These are phyloP conservation scores for Curvularia hawaiiensis DNA, from an alignment of 2,329 filamentous ascomycete species.

Conservation along the genomic window DNA sequence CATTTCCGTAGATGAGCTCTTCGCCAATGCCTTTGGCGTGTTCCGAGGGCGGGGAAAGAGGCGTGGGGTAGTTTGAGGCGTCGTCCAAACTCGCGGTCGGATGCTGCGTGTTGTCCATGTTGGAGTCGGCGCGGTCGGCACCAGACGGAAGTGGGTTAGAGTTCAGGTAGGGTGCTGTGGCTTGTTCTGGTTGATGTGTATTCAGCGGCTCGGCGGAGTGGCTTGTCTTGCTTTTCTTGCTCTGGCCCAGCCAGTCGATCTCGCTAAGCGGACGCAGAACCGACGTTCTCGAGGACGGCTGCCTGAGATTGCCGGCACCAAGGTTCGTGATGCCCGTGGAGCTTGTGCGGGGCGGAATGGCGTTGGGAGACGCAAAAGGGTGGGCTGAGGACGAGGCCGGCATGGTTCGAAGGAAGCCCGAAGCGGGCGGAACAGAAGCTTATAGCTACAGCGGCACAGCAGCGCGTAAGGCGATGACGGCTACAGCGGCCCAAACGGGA, in stretches of 20 bases:
- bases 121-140: conserved; percentile 6
- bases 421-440: conserved; percentile 2
- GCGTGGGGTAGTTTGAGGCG: conserved; percentile 37
- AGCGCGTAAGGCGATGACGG: conserved; percentile 16
- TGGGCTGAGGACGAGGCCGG: conserved; percentile 24
- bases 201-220: conserved; percentile 28
- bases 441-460: conserved; percentile 4
- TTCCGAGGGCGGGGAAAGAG: conserved; percentile 35
- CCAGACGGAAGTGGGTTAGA: neutral
- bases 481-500: conserved; percentile 1
- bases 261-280: conserved; percentile 47
- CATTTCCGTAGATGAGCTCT: conserved; percentile 50
- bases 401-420: conserved; percentile 21
- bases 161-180: conserved; percentile 17
- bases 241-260: conserved; percentile 47
- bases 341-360: conserved; percentile 48
- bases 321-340: conserved; percentile 42
- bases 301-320: conserved; percentile 34
- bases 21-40: conserved; percentile 39
- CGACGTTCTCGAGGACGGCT: conserved; percentile 24
- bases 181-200: conserved; percentile 12
- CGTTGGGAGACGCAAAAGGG: conserved; percentile 47
- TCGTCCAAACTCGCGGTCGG: conserved; percentile 11
- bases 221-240: conserved; percentile 46
- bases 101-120: conserved; percentile 2